A percentile compares a stretch with the other conserved stretches of the same genome.
These are phyloP conservation scores for Sporothrix dimorphospora DNA, from an alignment of 2,329 filamentous ascomycete species.

Conservation along the genomic window DNA sequence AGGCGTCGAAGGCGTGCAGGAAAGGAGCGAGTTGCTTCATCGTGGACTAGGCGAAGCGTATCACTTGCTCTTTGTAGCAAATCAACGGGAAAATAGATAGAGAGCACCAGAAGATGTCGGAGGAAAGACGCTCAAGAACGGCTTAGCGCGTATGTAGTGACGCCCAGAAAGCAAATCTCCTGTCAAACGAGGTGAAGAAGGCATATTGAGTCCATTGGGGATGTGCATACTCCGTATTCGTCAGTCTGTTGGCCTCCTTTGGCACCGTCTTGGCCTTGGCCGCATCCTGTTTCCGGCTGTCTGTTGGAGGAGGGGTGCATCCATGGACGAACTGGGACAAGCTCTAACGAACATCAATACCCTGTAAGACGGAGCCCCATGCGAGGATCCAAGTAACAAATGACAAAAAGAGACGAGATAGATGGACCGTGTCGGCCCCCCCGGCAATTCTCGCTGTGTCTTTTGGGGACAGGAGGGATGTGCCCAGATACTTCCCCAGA, in stretches of 20 bases:
- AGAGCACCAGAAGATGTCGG: background rate
- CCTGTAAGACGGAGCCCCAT: background rate
- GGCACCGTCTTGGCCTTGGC: background rate
- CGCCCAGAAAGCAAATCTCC: background rate
- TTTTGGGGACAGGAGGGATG: background rate
- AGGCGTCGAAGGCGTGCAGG: no score
- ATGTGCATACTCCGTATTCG: background rate
- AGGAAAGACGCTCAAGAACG: background rate
- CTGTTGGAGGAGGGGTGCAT: conserved; percentile 3
- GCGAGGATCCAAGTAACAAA: conserved; percentile 1
- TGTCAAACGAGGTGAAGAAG: background rate
- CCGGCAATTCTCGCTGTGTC: background rate
- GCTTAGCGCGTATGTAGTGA: conserved; percentile 16
- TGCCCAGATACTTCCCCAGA: background rate
- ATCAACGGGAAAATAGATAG: background rate
- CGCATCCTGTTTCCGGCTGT: background rate
- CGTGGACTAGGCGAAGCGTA: background rate
- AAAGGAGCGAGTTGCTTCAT: background rate
- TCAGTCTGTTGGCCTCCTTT: background rate
- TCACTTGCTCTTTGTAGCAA: background rate
- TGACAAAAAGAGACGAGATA: background rate
- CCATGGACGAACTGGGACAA: background rate
- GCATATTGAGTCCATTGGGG: background rate
- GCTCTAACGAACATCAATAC: background rate
- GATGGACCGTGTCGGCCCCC: background rate